Base-by-base conservation (phyloP, 441 rosid species). In the Corymbia calophylla region DNA sequence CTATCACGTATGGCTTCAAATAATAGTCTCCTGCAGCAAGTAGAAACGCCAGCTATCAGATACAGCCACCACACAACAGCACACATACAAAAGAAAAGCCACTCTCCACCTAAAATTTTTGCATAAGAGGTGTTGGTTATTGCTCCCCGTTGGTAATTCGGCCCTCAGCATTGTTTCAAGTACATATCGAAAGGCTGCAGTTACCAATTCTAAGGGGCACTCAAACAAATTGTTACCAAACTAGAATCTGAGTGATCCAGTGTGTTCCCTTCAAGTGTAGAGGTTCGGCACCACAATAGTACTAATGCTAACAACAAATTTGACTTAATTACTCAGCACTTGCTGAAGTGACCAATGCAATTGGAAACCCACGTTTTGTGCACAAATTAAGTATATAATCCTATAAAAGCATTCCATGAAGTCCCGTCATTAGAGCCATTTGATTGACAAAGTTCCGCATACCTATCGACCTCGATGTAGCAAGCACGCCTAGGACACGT, bases 401-500 rank as follows among this genome's bases (percentile, higher is more conserved):
- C 49, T 77, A 44, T 77, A 77, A 77, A 73, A 44, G 51, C 18
- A 77, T 25, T 1, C 1, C 6, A 77, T 77, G 23, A 77, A 44
- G 84, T 44, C 84, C 5, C 1, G 2, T 44, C 9, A 12, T 77
- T 77, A 23, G n/a, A 77, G 84, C 17, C 51, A 77, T 44, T 12
- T 39, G 15, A 25, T 23, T 12, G 77, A 77, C 6, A n/a, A 47
- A 60, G 31, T 53, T 27, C 62, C 3, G 9, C 89, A 12, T 90
- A 93, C 96, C 96, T 88, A 95, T 94, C 17, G 96, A 95, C 91
- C 96, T 92, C 9, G 97, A 95, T 56, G 94, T 95, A 87, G 96
- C 94, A n/a, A 94, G 94, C 53, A 93, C 94, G 66, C 96, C 97
- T 1, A 92, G 90, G 48, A 95, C 91, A 10, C 96, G 93, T 60